Evolutionary conservation across 139 green algal genomes (phyloP), one percentile per base, ranked within the genome.

Genomic region (Coelastrella sp.): DNA sequence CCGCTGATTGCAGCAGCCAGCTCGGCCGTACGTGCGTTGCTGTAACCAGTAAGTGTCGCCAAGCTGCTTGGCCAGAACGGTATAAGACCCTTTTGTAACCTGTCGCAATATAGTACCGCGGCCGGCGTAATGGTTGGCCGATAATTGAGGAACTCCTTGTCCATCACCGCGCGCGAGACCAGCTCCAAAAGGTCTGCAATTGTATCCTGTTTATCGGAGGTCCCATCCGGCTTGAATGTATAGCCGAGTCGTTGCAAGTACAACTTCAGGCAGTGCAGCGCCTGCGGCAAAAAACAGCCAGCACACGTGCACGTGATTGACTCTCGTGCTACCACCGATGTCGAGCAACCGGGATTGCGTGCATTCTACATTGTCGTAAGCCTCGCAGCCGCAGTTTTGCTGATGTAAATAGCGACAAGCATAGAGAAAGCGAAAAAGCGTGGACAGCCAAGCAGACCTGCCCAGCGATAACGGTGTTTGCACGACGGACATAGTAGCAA

Each of bases 1-100:
- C 90, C 95, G 54, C 93, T 95, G 90, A 98, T 97, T 14, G 96
- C 96, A 4, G 96, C 95, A 4, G 88, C 93, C 11, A 98, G 94
- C 94, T 98, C 96, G 0, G 94, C 92, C 11, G 93, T 95, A 81
- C 77, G 86, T 86, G 95, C 93, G 80, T 97, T 93, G 66, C 89
- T 91, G 91, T 97, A 97, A 13, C 91, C 87, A 3, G 92, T 96
- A 16, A 96, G 66, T 65, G 58, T n/a, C 4, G 89, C 74, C 4
- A 95, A 80, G 65, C 80, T 90, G 14, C 88, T 89, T 4, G 93
- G 93, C 93, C 93, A 96, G 23, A 92, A 89, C 7, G 93, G 93
- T 73, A 94, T 85, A 56, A 78, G n/a, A 19, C 93, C 93, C 54
- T 84, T 85, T 14, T 79, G 68, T 20, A 93, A 59, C n/a, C 93